Conservation (phyloP, 2,329 filamentous ascomycete species). For the Fusarium pseudonygamai region DNA sequence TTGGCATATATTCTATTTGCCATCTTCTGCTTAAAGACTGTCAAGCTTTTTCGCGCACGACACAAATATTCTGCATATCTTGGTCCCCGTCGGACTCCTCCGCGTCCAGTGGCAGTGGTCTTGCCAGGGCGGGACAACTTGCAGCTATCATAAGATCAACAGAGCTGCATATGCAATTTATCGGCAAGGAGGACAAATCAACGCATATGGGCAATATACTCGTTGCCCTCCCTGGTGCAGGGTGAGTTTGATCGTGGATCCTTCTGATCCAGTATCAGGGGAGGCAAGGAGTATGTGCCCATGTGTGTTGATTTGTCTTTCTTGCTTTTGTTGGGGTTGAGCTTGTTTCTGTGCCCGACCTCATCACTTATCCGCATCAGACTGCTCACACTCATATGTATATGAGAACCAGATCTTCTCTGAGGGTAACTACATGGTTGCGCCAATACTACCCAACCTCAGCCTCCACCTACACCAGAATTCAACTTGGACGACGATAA, state of each 20-base stretch:
- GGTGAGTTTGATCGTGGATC: background rate
- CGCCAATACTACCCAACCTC: rapidly evolving
- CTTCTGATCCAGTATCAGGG: background rate
- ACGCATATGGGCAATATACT: background rate
- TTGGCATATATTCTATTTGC: background rate
- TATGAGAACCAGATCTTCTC: rapidly evolving
- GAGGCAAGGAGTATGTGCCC: background rate
- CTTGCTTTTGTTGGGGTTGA: background rate
- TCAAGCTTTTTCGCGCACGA: no score
- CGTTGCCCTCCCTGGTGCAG: background rate
- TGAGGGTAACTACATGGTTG: rapidly evolving
- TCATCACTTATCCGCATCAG: background rate
- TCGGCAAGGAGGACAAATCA: background rate
- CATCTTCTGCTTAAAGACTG: background rate
- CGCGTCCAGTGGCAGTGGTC: no score
- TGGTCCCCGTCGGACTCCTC: no score
- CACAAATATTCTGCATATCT: no score
- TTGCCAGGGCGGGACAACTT: background rate
- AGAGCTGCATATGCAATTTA: rapidly evolving
- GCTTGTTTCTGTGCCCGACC: background rate
- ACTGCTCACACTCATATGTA: background rate
- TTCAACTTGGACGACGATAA: background rate
- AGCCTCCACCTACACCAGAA: background rate
- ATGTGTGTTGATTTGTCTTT: background rate
- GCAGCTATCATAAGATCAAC: background rate